These are phyloP conservation scores for Parasitella parasitica DNA, from an alignment of 371 early-diverging fungal species.

Conservation along the genomic window DNA sequence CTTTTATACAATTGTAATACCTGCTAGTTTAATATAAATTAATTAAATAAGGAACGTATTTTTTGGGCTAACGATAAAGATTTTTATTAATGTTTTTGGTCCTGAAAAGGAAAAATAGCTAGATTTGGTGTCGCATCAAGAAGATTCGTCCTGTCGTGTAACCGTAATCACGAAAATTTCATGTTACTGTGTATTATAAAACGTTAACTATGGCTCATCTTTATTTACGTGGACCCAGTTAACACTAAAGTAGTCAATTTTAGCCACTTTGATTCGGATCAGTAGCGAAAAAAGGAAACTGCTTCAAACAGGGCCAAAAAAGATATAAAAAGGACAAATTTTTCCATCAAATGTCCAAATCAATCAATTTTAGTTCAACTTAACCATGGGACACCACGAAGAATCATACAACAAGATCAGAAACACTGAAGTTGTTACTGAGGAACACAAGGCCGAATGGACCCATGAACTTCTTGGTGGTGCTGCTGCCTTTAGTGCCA, in stretches of 20 bases:
- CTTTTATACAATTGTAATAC: not conserved
- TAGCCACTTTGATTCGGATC: conserved; percentile 1
- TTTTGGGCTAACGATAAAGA: not conserved
- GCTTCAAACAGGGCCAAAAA: not conserved
- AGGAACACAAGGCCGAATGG: conserved; percentile 31
- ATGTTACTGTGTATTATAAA: not conserved
- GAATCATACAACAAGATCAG: conserved; percentile 33
- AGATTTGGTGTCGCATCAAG: not conserved
- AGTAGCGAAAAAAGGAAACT: conserved; percentile 2
- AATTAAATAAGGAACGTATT: not conserved
- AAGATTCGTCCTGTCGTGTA: not conserved
- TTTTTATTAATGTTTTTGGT: not conserved
- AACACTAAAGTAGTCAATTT: not conserved
- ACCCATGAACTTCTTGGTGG: conserved; percentile 48
- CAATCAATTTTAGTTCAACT: not conserved
- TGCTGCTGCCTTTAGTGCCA: conserved; percentile 52
- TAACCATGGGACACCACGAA: conserved; percentile 34
- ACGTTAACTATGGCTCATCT: no score
- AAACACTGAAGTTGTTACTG: conserved; percentile 4
- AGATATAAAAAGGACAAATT: not conserved
- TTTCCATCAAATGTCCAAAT: not conserved
- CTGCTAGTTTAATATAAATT: not conserved
- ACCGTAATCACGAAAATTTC: not conserved
- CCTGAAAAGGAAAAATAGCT: not conserved
- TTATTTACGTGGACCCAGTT: not conserved